Evolutionary conservation across 768 basidiomycete genomes (phyloP).

Genomic region (Tylopilus vinaceipallidus): DNA sequence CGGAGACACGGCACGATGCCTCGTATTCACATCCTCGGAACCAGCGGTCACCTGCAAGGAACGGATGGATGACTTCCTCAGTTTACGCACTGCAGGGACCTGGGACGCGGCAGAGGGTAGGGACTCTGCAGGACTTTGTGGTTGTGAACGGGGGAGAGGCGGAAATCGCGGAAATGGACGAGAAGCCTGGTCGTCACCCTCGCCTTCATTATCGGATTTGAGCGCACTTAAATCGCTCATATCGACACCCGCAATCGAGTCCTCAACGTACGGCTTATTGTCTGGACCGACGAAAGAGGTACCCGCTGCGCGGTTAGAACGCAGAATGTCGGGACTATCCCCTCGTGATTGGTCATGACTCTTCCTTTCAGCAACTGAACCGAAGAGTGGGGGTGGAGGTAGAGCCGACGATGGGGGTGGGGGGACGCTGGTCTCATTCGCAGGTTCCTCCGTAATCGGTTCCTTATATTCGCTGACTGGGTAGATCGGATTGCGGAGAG

Average conservation of each 20-base stretch:
- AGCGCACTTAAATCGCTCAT: constrained; percentile 33
- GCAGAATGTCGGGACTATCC: constrained; percentile 24
- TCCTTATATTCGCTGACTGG: constrained; percentile 8
- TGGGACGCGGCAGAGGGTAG: constrained; percentile 11
- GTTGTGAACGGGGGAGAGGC: constrained; percentile 18
- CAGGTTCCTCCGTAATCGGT: constrained; percentile 21
- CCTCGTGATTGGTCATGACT: constrained; percentile 9
- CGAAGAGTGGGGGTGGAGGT: constrained; percentile 3
- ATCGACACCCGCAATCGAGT: constrained; percentile 29
- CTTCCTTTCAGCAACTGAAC: constrained; percentile 7
- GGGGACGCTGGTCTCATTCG: background rate
- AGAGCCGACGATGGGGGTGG: background rate
- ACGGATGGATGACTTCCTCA: constrained; percentile 14
- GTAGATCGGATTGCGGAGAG: constrained; percentile 24
- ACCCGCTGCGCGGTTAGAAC: constrained; percentile 15
- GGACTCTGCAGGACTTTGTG: constrained; percentile 6
- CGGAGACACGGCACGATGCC: constrained; percentile 31
- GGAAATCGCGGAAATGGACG: constrained; percentile 28
- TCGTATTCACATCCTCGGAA: constrained; percentile 5
- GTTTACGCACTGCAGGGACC: constrained; percentile 25
- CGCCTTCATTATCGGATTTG: constrained; percentile 28
- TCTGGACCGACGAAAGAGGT: background rate
- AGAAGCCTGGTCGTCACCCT: constrained; percentile 24
- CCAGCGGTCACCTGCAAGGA: constrained; percentile 12
- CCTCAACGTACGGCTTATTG: constrained; percentile 12